These are phyloP conservation scores for Ensete ventricosum DNA, from an alignment of 176 grass and related monocot genomes.

Conservation along the genomic window DNA sequence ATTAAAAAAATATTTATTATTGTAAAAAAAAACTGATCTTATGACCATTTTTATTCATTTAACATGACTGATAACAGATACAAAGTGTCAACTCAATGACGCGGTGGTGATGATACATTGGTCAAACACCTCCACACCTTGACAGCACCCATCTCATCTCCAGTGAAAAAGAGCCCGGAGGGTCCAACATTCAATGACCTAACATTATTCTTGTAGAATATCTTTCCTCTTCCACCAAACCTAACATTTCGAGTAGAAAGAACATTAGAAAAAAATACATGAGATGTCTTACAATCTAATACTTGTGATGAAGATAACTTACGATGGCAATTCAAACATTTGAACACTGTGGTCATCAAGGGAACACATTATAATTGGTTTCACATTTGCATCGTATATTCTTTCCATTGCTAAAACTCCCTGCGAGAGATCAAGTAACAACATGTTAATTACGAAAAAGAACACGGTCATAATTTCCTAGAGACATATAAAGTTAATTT, in stretches of 20 bases:
- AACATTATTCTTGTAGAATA: not conserved
- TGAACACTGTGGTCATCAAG: not conserved
- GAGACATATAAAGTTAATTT: too few relatives aligned
- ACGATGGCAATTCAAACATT: not conserved
- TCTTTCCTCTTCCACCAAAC: slow-evolving; percentile 8
- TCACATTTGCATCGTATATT: not conserved
- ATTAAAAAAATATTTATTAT: too few relatives aligned
- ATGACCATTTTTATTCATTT: too few relatives aligned
- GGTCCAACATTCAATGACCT: not conserved
- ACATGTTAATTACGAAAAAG: not conserved
- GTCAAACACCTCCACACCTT: not conserved
- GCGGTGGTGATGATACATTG: not conserved
- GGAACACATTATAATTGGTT: not conserved
- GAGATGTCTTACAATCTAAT: not conserved
- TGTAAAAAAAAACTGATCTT: too few relatives aligned
- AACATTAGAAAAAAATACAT: not conserved
- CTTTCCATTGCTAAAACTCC: not conserved
- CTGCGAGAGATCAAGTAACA: not conserved
- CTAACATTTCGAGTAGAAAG: not conserved
- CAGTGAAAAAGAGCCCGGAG: slow-evolving; percentile 1
- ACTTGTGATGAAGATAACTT: not conserved
- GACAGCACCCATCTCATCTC: not conserved
- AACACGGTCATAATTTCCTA: not conserved
- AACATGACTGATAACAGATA: too few relatives aligned
- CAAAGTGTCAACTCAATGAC: not conserved